Base-by-base conservation (phyloP, 1,284 basidiomycete species). In the Vanrija humicola region DNA sequence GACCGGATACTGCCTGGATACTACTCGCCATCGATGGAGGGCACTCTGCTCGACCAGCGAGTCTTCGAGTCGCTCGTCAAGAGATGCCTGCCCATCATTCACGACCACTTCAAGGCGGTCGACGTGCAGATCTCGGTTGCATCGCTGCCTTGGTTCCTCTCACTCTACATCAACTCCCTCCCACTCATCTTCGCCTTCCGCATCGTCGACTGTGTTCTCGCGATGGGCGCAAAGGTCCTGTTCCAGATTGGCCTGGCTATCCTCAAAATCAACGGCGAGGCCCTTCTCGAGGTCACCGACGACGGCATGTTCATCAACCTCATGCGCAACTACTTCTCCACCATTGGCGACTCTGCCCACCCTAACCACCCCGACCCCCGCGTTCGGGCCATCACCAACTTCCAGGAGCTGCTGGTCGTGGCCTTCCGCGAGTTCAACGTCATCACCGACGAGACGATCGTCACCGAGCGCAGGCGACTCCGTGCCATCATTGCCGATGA, bases 1-100 rank as follows among this genome's bases (percentile, higher is more conserved):
- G 92, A 96, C 66, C 84, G 94, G 38, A 84, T 98, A 38, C 79
- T 98, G 19, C 96, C 96, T 1, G 96, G 96, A 18, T 99, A 99
- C 77, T 99, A 98, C 74, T 90, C 90, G 89, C 91, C 93, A 9
- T 96, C 94, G 0, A 98, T 99, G 96, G 93, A 98, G 64, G 96
- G 96, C 12, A 98, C 96, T 0, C 82, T 98, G 9, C 84, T 99
- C 6, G 96, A 99, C 71, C 96, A 98, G 73, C 86, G 93, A 29
- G 96, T 98, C 1, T 99, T 99, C 64, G 96, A 99, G 74, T 86
- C 95, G 12, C 82, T 99, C n/a, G 95, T 98, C 8, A 84, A 90
- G 64, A 83, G 86, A 53, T 91, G 88, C 77, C 79, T 95, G 40
- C 91, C 91, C 2, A 87, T 95, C 71, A 90, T 98, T 64, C 87